Evolutionary conservation across 805 yeast species (phyloP).

Genomic region (Wickerhamiella lipophila): DNA sequence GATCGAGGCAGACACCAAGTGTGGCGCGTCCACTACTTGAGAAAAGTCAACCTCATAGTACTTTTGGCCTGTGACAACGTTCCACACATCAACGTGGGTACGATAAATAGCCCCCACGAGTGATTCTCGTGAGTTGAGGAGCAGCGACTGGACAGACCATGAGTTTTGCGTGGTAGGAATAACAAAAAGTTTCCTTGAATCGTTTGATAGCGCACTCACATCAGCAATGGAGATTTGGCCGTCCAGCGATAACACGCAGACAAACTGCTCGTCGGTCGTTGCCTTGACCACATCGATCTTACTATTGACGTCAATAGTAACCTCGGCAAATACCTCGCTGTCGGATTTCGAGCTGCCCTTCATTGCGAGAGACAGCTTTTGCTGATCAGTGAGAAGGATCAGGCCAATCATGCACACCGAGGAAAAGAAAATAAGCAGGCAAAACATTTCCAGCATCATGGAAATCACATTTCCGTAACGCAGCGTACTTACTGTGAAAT

Average conservation of each 20-base stretch:
- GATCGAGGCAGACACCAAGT: neutral
- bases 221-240: constrained; percentile 6
- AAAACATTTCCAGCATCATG: constrained; percentile 9
- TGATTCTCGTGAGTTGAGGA: neutral
- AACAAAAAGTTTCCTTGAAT: neutral
- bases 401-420: constrained; percentile 8
- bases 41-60: constrained; percentile 6
- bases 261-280: neutral
- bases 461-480: constrained; percentile 12
- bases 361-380: neutral
- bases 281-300: constrained; percentile 8
- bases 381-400: constrained; percentile 3
- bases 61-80: neutral
- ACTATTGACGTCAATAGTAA: neutral
- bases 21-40: neutral
- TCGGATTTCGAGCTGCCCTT: neutral
- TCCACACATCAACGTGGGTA: constrained; percentile 8
- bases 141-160: constrained; percentile 6
- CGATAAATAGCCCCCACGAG: constrained; percentile 3
- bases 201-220: neutral
- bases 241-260: constrained; percentile 1
- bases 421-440: constrained; percentile 9
- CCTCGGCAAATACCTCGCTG: constrained; percentile 7
- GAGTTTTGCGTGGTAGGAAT: neutral
- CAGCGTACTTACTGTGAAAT: constrained; percentile 8